A percentile compares a stretch with the other conserved stretches of the same genome.
These are phyloP conservation scores for Monosporascus sp. DNA, from an alignment of 2,329 filamentous ascomycete genomes.

Conservation along the genomic window DNA sequence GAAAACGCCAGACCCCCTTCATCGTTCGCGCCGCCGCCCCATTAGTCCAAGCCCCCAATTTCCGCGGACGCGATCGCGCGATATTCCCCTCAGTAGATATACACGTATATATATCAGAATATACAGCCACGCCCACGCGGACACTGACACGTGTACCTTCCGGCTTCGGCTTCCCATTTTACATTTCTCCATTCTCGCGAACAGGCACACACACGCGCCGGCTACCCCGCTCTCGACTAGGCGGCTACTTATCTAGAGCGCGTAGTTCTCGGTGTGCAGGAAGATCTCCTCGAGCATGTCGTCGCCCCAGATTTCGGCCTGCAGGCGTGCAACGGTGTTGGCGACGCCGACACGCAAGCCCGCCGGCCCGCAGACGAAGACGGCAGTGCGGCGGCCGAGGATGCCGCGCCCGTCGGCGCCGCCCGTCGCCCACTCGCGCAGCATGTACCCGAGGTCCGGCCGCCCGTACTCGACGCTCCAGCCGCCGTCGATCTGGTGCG, in stretches of 20 bases:
- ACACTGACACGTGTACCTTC: not conserved
- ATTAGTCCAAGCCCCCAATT: too few relatives aligned
- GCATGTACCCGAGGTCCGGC: conserved; percentile 80
- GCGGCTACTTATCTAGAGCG: conserved; percentile 48
- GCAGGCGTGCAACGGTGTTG: conserved; percentile 76
- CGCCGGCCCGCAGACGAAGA: conserved; percentile 89
- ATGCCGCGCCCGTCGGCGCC: conserved; percentile 60
- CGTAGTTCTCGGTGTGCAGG: conserved; percentile 92
- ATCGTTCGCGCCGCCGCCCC: too few relatives aligned
- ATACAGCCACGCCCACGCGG: too few relatives aligned
- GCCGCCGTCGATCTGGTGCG: conserved; percentile 65
- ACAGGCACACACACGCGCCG: too few relatives aligned
- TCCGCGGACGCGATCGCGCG: too few relatives aligned
- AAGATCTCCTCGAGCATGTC: conserved; percentile 82
- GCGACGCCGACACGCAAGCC: conserved; percentile 83
- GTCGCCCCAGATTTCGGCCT: conserved; percentile 77
- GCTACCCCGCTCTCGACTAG: too few relatives aligned
- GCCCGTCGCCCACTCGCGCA: conserved; percentile 75
- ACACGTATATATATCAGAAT: too few relatives aligned
- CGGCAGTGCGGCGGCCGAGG: conserved; percentile 75
- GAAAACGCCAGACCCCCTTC: too few relatives aligned
- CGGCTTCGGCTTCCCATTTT: not conserved
- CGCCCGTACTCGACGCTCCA: conserved; percentile 93
- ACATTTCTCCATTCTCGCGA: not conserved
- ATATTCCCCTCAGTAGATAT: too few relatives aligned